These are phyloP conservation scores for Solanum chmielewskii DNA, from an alignment of 257 asterid genomes.

Conservation along the genomic window DNA sequence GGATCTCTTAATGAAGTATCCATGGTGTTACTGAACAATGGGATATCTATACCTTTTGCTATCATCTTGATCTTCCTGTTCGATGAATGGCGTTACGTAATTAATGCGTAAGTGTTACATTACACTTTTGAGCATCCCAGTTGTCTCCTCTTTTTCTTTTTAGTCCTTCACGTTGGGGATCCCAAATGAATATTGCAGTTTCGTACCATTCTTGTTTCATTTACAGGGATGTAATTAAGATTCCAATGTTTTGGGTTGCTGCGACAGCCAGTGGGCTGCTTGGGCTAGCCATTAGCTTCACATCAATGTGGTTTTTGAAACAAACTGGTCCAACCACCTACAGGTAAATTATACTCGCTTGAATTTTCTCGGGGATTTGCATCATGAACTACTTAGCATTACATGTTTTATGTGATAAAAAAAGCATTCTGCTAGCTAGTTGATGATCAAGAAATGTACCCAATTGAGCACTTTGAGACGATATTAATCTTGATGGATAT, in stretches of 20 bases:
- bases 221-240: conserved; percentile 23
- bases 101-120: conserved; percentile 15
- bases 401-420: not conserved
- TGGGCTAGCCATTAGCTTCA: conserved; percentile 44
- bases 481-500: not conserved
- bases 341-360: conserved; percentile 14
- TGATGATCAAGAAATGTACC: not conserved
- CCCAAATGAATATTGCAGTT: not conserved
- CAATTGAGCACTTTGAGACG: not conserved
- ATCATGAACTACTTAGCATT: not conserved
- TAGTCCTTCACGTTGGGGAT: not conserved
- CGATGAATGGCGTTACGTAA: conserved; percentile 32
- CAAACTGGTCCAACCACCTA: conserved; percentile 46
- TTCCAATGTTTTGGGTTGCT: conserved; percentile 37
- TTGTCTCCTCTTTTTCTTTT: not conserved
- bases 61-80: conserved; percentile 26
- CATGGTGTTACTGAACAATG: conserved; percentile 40
- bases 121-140: not conserved
- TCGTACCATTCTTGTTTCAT: not conserved
- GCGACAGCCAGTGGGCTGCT: conserved; percentile 43
- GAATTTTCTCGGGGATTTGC: not conserved
- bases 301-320: conserved; percentile 40
- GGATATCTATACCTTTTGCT: conserved; percentile 36
- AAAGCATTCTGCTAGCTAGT: not conserved
- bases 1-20: conserved; percentile 44